A percentile compares a stretch with the other conserved stretches of the same genome.
These are phyloP conservation scores for Coemansia sp. DNA, from an alignment of 192 early-diverging fungal species.

Conservation along the genomic window DNA sequence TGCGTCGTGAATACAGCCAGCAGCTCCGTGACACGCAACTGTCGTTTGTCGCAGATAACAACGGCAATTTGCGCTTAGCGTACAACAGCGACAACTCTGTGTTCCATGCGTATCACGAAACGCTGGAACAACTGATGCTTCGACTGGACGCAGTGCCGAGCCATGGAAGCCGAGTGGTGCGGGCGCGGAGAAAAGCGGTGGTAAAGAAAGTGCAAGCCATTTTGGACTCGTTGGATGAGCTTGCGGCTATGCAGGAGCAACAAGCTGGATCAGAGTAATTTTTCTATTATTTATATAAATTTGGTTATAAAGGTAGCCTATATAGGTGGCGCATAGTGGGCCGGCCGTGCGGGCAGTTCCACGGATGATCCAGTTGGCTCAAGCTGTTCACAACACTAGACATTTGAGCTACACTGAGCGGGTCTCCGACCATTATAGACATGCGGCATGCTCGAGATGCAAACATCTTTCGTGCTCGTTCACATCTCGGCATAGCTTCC, in stretches of 20 bases:
- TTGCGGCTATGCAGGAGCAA: conserved; percentile 38
- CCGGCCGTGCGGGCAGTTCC: conserved; percentile 97
- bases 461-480: conserved; percentile 69
- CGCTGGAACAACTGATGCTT: conserved; percentile 23
- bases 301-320: conserved; percentile 34
- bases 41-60: conserved; percentile 46
- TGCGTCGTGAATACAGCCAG: conserved; percentile 37
- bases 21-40: conserved; percentile 41
- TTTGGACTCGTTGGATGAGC: conserved; percentile 36
- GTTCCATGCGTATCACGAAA: conserved; percentile 46
- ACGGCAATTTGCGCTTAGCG: conserved; percentile 35
- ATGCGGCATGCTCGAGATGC: conserved; percentile 90
- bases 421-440: conserved; percentile 90
- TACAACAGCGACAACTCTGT: conserved; percentile 30
- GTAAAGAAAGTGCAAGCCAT: conserved; percentile 45
- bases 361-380: conserved; percentile 88
- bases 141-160: conserved; percentile 33
- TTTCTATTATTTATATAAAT: background rate
- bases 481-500: conserved; percentile 65
- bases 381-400: conserved; percentile 76
- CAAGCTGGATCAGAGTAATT: conserved; percentile 17
- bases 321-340: conserved; percentile 91
- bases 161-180: conserved; percentile 19
- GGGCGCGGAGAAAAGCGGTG: conserved; percentile 24
- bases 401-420: conserved; percentile 73